Conservation (phyloP, 371 early-diverging fungal genomes). For the Blastocladiella emersonii region DNA sequence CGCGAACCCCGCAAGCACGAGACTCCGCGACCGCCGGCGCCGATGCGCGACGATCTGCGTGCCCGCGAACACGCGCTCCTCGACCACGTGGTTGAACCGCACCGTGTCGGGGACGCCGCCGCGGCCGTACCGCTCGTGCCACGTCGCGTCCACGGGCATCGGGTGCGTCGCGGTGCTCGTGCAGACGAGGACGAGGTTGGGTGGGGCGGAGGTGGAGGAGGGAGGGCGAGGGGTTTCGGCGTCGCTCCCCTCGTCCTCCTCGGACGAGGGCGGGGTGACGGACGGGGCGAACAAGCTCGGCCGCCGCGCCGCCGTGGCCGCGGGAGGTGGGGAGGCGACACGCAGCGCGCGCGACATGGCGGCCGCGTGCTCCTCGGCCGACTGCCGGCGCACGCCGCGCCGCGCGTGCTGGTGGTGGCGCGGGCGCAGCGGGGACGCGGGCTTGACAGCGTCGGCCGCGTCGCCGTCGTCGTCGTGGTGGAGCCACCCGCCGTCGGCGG, state of each 20-base stretch:
- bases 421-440: background rate
- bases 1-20: background rate
- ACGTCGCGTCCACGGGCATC: too few species aligned
- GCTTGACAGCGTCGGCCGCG: background rate
- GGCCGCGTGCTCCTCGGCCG: background rate
- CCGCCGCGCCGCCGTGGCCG: too few species aligned
- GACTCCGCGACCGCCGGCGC: background rate
- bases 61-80: background rate
- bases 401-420: background rate
- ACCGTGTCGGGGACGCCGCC: background rate
- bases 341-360: background rate
- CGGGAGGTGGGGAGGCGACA: too few species aligned
- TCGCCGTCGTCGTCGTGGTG: too few species aligned
- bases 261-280: background rate
- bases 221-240: too few species aligned
- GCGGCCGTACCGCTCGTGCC: too few species aligned
- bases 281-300: background rate
- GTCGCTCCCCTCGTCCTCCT: too few species aligned
- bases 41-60: background rate
- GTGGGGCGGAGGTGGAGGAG: too few species aligned
- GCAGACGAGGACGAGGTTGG: background rate
- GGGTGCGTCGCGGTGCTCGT: background rate
- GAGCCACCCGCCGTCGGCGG: background rate
- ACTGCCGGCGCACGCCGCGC: background rate
- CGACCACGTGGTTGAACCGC: background rate